phyloP scores from a whole-genome alignment of 306 rosid genomes.

The Pachyrhizus erosus region DNA sequence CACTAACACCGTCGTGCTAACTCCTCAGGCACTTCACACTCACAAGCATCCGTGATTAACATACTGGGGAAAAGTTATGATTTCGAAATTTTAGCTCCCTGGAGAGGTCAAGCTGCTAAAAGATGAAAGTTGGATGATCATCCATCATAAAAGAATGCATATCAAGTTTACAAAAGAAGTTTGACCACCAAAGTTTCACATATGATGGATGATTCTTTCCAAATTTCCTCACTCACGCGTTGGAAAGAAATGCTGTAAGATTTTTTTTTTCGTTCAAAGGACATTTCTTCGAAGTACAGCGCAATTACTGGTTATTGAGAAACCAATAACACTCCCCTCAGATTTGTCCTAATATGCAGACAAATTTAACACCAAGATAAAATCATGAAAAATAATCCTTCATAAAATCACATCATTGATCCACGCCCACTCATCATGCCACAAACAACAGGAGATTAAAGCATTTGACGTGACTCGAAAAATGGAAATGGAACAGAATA shows the following conservation, averaged over 20 bases:
- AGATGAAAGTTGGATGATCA: background rate
- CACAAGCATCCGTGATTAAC: too few species aligned
- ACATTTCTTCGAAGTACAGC: background rate
- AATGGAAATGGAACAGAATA: background rate
- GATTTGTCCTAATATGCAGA: conserved; percentile 7
- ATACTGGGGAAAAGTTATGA: too few species aligned
- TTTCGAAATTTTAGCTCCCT: too few species aligned
- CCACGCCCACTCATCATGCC: background rate
- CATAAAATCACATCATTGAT: background rate
- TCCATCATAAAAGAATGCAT: background rate
- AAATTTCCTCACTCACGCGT: background rate
- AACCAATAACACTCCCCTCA: conserved; percentile 17
- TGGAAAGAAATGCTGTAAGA: conserved; percentile 10
- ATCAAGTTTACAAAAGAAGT: conserved; percentile 30
- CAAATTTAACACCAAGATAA: background rate
- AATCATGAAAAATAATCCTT: background rate
- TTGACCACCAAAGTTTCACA: conserved; percentile 6
- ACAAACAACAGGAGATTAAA: conserved; percentile 7
- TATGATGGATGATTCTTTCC: background rate
- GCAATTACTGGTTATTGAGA: background rate
- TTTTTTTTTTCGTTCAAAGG: background rate
- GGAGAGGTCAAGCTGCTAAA: conserved; percentile 18
- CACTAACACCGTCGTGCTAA: too few species aligned
- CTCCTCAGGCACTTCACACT: background rate
- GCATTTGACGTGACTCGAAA: background rate